phyloP scores from a whole-genome alignment of 306 rosid genomes.

The Nissolia schottii region DNA sequence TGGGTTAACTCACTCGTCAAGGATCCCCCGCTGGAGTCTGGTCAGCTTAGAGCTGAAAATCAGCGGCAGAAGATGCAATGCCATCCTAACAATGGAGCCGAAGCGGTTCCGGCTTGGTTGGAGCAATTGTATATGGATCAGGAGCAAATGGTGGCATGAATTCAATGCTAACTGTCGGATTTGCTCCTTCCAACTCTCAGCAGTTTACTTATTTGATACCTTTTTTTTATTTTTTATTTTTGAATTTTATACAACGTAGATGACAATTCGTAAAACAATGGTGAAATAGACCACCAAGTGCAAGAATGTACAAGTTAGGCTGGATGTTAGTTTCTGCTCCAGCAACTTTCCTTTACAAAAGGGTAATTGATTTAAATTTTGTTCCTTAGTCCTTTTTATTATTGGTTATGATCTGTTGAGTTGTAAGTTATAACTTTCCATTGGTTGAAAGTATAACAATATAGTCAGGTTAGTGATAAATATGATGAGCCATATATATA shows the following conservation, averaged over 20 bases:
- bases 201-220: conserved; percentile 25
- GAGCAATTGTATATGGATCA: conserved; percentile 85
- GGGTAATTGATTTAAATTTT: conserved; percentile 20
- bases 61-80: conserved; percentile 41
- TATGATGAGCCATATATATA: too few relatives aligned
- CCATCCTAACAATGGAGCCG: conserved; percentile 42
- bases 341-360: conserved; percentile 11
- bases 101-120: conserved; percentile 61
- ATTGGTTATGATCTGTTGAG: conserved; percentile 18
- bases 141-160: conserved; percentile 70
- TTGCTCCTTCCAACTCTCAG: conserved; percentile 26
- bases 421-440: conserved; percentile 20
- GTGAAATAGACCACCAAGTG: conserved; percentile 4
- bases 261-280: conserved; percentile 28
- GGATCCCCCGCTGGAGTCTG: conserved; percentile 42
- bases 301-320: conserved; percentile 30
- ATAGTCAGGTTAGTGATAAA: conserved; percentile 3
- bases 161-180: neutral
- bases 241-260: conserved; percentile 39
- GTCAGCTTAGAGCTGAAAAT: conserved; percentile 39
- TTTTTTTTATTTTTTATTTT: too few relatives aligned
- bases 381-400: conserved; percentile 21
- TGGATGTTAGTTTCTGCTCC: conserved; percentile 42
- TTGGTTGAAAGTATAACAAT: neutral
- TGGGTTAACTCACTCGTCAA: conserved; percentile 73